Percentiles rank a stretch among this genome's conserved stretches.
Evolutionary conservation across 176 grass and related monocot genomes (phyloP).

Genomic region (Oryza coarctata): DNA sequence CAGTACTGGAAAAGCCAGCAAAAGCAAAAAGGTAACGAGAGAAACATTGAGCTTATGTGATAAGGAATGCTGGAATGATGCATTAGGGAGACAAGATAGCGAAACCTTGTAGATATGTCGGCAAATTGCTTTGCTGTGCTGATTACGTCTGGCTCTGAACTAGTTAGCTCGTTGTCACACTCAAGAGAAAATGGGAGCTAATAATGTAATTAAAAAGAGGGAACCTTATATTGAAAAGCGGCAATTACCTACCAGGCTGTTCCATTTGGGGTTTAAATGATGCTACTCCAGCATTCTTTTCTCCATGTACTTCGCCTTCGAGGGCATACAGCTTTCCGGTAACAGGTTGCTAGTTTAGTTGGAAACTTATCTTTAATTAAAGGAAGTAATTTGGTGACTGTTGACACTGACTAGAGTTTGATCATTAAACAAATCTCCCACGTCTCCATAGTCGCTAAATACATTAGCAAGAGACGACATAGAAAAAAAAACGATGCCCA

Average conservation of each 20-base stretch:
- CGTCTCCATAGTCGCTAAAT: background rate
- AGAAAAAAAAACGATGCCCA: too few relatives aligned
- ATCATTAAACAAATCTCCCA: background rate
- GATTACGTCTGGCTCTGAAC: conserved; percentile 11
- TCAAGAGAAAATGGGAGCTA: background rate
- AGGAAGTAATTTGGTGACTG: background rate
- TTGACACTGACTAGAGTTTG: background rate
- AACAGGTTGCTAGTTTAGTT: background rate
- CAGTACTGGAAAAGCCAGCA: background rate
- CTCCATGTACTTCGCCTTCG: background rate
- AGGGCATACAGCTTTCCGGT: background rate
- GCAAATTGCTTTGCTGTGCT: conserved; percentile 13
- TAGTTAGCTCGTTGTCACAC: background rate
- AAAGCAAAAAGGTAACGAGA: background rate
- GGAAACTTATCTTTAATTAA: background rate
- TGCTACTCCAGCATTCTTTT: background rate
- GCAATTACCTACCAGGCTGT: conserved; percentile 1
- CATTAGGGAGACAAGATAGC: conserved; percentile 32
- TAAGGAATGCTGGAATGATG: conserved; percentile 10
- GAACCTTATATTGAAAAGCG: background rate
- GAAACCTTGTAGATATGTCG: conserved; percentile 33
- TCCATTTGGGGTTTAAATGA: background rate
- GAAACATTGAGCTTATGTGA: conserved; percentile 14
- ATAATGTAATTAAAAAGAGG: background rate
- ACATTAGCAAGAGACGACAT: too few relatives aligned